Percentiles rank a stretch among this genome's conserved stretches.
Evolutionary conservation across 768 basidiomycete genomes (phyloP).

Genomic region (Pholiota microspora): DNA sequence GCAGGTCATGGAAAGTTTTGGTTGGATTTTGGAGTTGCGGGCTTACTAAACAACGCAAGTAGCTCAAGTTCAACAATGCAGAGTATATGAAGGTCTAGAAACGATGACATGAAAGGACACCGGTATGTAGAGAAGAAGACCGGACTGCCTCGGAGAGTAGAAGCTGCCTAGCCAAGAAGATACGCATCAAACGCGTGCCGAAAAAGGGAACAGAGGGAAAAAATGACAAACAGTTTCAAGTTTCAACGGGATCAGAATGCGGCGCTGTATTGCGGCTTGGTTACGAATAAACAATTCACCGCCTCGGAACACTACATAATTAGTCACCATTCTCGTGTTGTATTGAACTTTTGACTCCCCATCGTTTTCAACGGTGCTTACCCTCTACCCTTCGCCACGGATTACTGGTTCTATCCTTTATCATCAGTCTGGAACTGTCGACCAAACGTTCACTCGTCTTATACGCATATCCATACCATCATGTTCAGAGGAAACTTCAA

Average conservation of each 20-base stretch:
- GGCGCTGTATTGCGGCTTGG: not conserved
- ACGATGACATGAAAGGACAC: not conserved
- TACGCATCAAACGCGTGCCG: not conserved
- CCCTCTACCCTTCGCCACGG: constrained; percentile 6
- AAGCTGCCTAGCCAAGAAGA: not conserved
- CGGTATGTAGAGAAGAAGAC: not conserved
- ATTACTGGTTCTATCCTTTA: constrained; percentile 11
- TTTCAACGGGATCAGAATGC: not conserved
- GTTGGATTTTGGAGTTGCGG: no score
- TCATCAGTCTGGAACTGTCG: constrained; percentile 30
- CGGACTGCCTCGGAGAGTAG: not conserved
- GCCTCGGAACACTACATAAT: constrained; percentile 9
- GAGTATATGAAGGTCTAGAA: no score
- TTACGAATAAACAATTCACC: not conserved
- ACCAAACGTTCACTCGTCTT: constrained; percentile 13
- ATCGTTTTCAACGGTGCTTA: not conserved
- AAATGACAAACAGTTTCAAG: not conserved
- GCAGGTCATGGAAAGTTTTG: no score
- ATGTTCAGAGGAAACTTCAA: constrained; percentile 29
- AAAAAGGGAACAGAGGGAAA: not conserved
- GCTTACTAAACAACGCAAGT: no score
- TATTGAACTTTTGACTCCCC: not conserved
- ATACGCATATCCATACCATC: constrained; percentile 11
- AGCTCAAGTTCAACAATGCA: no score
- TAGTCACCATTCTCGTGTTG: not conserved